Evolutionary conservation across 257 asterid species (phyloP).

Genomic region (Apocynum venetum): DNA sequence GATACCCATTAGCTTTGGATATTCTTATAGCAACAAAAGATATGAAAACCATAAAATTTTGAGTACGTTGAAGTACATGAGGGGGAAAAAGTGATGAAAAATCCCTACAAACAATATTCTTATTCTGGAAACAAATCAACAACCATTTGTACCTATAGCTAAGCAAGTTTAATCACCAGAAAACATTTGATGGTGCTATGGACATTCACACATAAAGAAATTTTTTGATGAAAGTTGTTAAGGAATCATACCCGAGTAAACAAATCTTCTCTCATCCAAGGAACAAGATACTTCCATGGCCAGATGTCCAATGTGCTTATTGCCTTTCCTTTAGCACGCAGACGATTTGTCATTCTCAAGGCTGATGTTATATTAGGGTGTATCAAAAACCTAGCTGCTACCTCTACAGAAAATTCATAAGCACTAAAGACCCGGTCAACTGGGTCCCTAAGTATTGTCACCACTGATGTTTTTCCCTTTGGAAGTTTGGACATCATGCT

Average conservation of each 20-base stretch:
- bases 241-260: slow-evolving; percentile 81
- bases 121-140: neutral
- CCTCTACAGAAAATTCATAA: slow-evolving; percentile 96
- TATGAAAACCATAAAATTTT: neutral
- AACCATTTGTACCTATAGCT: neutral
- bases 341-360: slow-evolving; percentile 43
- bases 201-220: slow-evolving; percentile 9
- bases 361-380: slow-evolving; percentile 92
- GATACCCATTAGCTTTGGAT: neutral
- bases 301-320: slow-evolving; percentile 91
- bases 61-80: neutral
- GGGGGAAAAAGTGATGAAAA: neutral
- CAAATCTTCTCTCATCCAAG: slow-evolving; percentile 98
- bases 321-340: slow-evolving; percentile 54
- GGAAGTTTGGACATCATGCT: slow-evolving; percentile 84
- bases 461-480: slow-evolving; percentile 68
- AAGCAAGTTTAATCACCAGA: slow-evolving; percentile 1
- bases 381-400: slow-evolving; percentile 88
- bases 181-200: neutral
- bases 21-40: neutral
- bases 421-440: slow-evolving; percentile 91
- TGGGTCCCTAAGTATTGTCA: slow-evolving; percentile 92
- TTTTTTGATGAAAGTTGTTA: slow-evolving; percentile 9
- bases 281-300: slow-evolving; percentile 99
- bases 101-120: neutral